Evolutionary conservation across 352 stramenopile genomes (phyloP).

Genomic region (Pilasporangium apinafurcum): DNA sequence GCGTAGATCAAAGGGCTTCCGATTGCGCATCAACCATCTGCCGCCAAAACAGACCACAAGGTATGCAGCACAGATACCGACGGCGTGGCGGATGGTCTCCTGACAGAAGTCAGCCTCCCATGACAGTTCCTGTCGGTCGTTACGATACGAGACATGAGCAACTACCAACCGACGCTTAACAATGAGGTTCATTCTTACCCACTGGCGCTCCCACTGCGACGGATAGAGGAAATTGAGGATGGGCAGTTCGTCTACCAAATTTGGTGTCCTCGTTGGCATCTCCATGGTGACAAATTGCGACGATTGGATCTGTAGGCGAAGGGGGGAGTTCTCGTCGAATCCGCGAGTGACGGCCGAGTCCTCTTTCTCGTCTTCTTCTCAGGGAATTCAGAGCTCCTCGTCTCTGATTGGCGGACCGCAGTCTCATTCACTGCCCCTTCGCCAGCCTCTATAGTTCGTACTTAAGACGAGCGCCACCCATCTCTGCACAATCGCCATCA

Average conservation of each 20-base stretch:
- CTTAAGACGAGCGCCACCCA: too few relatives aligned
- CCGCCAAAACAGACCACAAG: slow-evolving; percentile 71
- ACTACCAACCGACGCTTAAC: slow-evolving; percentile 1
- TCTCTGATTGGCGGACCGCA: too few relatives aligned
- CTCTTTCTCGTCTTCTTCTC: too few relatives aligned
- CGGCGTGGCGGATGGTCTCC: slow-evolving; percentile 47
- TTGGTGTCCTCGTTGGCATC: slow-evolving; percentile 6
- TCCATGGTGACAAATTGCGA: not conserved
- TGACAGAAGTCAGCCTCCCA: slow-evolving; percentile 66
- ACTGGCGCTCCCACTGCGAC: slow-evolving; percentile 71
- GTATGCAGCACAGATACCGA: slow-evolving; percentile 65
- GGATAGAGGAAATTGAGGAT: slow-evolving; percentile 52
- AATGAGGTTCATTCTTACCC: slow-evolving; percentile 20
- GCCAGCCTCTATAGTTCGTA: too few relatives aligned
- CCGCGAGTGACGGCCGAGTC: slow-evolving; percentile 6
- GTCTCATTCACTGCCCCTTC: too few relatives aligned
- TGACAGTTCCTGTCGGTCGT: slow-evolving; percentile 33
- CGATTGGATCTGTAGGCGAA: not conserved
- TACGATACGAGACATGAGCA: not conserved
- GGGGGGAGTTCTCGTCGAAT: not conserved
- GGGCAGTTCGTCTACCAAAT: slow-evolving; percentile 45
- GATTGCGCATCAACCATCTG: slow-evolving; percentile 69
- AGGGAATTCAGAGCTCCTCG: too few relatives aligned
- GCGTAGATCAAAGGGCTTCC: slow-evolving; percentile 76
- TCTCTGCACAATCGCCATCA: too few relatives aligned